Base-by-base conservation (phyloP, 2,329 filamentous ascomycete species). In the Calonectria fujianensis region DNA sequence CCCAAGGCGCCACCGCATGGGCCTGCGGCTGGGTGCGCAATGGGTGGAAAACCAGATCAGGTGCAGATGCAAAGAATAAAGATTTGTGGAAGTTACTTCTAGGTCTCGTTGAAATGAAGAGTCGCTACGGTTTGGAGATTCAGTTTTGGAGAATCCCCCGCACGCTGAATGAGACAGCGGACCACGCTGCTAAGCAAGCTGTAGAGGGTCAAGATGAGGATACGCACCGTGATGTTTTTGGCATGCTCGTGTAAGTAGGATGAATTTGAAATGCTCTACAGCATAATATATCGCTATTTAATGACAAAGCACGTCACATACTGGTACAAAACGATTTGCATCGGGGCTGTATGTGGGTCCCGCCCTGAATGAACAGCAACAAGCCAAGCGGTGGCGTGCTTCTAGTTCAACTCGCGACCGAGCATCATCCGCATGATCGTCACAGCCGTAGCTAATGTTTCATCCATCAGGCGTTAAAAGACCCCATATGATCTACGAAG, bases 31-130 rank as follows among this genome's bases (percentile, higher is more conserved):
- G 75, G 75, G 67, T 87, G 11, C 69, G 69, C 13, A 87, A 87
- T 27, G 84, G 81, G 5, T 92, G 89, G 89, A 84, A 41, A 73
- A 88, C 82, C 5, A 72, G 65, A 0, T 73, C 70, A 1, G 81
- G 83, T 0, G 75, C 27, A 0, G 75, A 78, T 1, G 87, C 91
- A 45, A 87, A 87, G 80, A 91, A 91, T 74, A 83, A 80, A 74
- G 89, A 92, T 77, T 77, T 91, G 16, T 92, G 90, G 89, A 82
- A 90, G 80, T 74, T 81, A 45, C 80, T 91, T 10, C 81, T 90
- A 7, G 84, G 83, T 0, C 84, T 87, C 69, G 74, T 85, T 2
- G 85, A 88, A 76, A 69, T 74, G 27, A 75, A 59, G 14, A n/a
- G 81, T 3, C 78, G 79, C 0, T 0, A 50, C 0, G 85, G 85